These are phyloP conservation scores for Mucor plumbeus DNA, from an alignment of 371 early-diverging fungal genomes.

Conservation along the genomic window DNA sequence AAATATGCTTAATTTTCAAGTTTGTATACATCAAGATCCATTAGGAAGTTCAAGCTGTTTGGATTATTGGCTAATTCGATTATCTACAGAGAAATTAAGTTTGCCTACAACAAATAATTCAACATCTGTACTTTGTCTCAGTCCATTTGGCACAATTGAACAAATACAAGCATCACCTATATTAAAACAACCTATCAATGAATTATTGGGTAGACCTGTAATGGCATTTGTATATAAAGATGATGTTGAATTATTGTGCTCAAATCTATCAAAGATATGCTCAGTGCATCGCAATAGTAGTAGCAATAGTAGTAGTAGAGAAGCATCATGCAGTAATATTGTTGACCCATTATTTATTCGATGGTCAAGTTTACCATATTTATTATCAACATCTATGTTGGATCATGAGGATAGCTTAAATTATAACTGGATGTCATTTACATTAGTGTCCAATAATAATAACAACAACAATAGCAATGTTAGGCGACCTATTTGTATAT, in stretches of 20 bases:
- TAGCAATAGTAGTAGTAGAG: too few relatives aligned
- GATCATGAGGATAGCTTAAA: constrained; percentile 13
- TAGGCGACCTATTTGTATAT: constrained; percentile 17
- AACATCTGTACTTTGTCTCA: constrained; percentile 24
- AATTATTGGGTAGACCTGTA: constrained; percentile 26
- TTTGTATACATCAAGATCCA: constrained; percentile 34
- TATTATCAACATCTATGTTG: background rate
- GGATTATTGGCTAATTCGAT: constrained; percentile 29
- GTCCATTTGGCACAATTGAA: constrained; percentile 35
- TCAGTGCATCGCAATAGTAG: background rate
- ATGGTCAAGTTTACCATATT: constrained; percentile 28
- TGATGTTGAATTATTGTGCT: constrained; percentile 23
- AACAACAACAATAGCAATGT: background rate
- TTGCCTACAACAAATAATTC: background rate
- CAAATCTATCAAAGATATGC: constrained; percentile 15
- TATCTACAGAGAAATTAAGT: background rate
- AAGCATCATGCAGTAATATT: background rate
- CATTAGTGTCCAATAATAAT: constrained; percentile 1
- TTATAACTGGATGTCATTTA: constrained; percentile 33
- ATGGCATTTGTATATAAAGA: constrained; percentile 35
- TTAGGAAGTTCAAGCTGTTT: constrained; percentile 16
- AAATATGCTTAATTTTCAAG: constrained; percentile 19
- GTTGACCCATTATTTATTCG: constrained; percentile 24
- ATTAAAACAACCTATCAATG: constrained; percentile 14
- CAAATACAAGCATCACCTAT: constrained; percentile 16